Conservation (phyloP, 2,329 filamentous ascomycete genomes). For the Nemania diffusa region DNA sequence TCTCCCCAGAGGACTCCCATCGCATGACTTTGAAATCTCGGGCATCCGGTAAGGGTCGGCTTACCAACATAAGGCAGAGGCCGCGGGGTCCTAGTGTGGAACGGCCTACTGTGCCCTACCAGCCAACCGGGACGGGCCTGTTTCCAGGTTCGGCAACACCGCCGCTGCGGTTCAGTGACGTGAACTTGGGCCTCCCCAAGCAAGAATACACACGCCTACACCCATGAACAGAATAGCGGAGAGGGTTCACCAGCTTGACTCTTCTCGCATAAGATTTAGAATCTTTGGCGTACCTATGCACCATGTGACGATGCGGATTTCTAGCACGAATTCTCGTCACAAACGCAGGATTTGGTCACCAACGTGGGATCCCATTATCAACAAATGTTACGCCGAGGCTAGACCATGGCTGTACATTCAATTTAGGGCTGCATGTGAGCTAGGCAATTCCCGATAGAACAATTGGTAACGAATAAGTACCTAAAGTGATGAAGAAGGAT, state of each 20-base stretch:
- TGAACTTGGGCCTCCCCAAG: neutral
- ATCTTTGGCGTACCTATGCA: neutral
- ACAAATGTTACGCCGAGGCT: neutral
- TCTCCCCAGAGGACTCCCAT: neutral
- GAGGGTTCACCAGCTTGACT: neutral
- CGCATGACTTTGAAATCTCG: neutral
- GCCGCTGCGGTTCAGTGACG: conserved; percentile 4
- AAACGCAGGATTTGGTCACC: neutral
- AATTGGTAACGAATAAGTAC: neutral
- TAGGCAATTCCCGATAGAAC: neutral
- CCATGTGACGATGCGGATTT: neutral
- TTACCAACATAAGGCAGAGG: neutral
- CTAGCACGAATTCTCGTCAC: neutral
- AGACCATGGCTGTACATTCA: neutral
- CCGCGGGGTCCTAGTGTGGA: conserved; percentile 7
- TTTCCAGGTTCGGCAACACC: conserved; percentile 24
- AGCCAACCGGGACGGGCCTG: conserved; percentile 5
- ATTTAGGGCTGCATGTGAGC: conserved; percentile 13
- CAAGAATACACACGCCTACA: neutral
- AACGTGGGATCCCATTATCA: neutral
- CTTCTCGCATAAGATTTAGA: neutral
- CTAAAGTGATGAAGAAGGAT: neutral
- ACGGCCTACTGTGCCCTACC: neutral
- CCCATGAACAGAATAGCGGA: neutral
- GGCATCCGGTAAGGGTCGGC: neutral